phyloP scores from a whole-genome alignment of 1,284 basidiomycete genomes.

The Leccinum pachyderme region DNA sequence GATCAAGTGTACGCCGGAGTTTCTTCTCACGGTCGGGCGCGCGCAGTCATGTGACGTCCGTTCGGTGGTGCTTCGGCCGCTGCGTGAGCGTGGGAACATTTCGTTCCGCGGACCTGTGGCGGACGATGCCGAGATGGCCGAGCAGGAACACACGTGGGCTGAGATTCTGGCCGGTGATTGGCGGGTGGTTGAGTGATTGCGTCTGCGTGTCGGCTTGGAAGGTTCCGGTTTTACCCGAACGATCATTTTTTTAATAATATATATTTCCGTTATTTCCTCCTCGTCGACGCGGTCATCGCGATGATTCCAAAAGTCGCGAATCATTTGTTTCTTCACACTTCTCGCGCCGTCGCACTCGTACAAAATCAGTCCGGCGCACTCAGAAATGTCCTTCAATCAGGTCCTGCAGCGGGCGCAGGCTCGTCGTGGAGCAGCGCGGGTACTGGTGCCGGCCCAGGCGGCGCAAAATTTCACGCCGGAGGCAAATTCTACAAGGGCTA shows the following conservation, averaged over 20 bases:
- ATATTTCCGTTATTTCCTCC: not conserved
- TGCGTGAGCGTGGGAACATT: slow-evolving; percentile 12
- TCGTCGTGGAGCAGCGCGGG: slow-evolving; percentile 60
- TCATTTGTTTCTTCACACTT: slow-evolving; percentile 68
- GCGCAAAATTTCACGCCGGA: slow-evolving; percentile 65
- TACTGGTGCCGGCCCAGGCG: slow-evolving; percentile 57
- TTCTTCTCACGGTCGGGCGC: slow-evolving; percentile 16
- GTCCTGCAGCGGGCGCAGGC: slow-evolving; percentile 42
- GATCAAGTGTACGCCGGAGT: slow-evolving; percentile 26
- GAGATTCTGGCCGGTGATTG: slow-evolving; percentile 22
- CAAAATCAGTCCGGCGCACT: slow-evolving; percentile 67
- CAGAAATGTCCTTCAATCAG: slow-evolving; percentile 67
- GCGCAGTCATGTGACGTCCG: slow-evolving; percentile 10
- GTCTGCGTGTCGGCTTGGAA: slow-evolving; percentile 12
- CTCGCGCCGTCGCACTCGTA: slow-evolving; percentile 69
- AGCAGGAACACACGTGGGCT: slow-evolving; percentile 18
- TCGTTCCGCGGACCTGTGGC: slow-evolving; percentile 22
- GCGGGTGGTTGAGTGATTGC: slow-evolving; percentile 10
- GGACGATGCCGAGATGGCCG: not conserved
- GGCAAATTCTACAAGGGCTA: slow-evolving; percentile 67
- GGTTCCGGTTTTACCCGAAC: slow-evolving; percentile 22
- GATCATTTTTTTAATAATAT: slow-evolving; percentile 1
- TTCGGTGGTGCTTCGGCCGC: slow-evolving; percentile 12
- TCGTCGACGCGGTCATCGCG: slow-evolving; percentile 7
- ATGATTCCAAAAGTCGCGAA: slow-evolving; percentile 83